phyloP scores from a whole-genome alignment of 768 basidiomycete genomes.

The Pluteus cervinus region DNA sequence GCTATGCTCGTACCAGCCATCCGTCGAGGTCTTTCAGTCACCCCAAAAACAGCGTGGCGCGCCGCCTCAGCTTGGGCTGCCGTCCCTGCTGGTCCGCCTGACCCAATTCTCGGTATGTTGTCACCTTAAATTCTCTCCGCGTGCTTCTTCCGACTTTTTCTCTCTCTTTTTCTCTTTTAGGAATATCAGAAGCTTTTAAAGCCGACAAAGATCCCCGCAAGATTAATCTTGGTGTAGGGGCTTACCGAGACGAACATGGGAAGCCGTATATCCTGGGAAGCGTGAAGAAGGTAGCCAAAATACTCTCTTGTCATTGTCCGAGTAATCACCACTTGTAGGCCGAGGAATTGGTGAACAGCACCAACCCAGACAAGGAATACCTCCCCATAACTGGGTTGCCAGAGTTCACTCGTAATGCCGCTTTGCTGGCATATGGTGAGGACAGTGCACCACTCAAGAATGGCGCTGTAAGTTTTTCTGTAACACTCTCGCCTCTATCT shows the following conservation, averaged over 20 bases:
- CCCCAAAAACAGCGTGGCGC: no score
- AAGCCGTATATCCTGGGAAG: slow-evolving; percentile 91
- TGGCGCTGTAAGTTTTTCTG: slow-evolving; percentile 52
- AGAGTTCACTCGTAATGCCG: slow-evolving; percentile 80
- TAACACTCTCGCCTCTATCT: slow-evolving; percentile 3
- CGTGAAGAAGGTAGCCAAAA: slow-evolving; percentile 68
- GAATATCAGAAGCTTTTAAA: slow-evolving; percentile 94
- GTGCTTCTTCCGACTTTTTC: slow-evolving; percentile 1
- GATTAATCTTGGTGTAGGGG: slow-evolving; percentile 97
- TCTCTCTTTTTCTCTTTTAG: slow-evolving; percentile 28
- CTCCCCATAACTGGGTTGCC: slow-evolving; percentile 90
- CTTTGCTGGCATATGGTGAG: slow-evolving; percentile 85
- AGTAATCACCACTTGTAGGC: slow-evolving; percentile 46
- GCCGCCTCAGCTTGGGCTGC: slow-evolving; percentile 72
- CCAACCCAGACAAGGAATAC: slow-evolving; percentile 88
- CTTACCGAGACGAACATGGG: slow-evolving; percentile 89
- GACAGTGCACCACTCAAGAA: slow-evolving; percentile 69
- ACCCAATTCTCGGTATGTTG: slow-evolving; percentile 81
- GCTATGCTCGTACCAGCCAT: no score
- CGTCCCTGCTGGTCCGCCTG: slow-evolving; percentile 85
- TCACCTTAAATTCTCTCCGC: slow-evolving; percentile 6
- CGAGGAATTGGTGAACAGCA: slow-evolving; percentile 61
- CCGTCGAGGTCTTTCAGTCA: no score
- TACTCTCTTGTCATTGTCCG: slow-evolving; percentile 4
- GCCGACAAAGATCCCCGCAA: slow-evolving; percentile 88